Base-by-base conservation (phyloP, 2,329 filamentous ascomycete species). In the Nemania diffusa region DNA sequence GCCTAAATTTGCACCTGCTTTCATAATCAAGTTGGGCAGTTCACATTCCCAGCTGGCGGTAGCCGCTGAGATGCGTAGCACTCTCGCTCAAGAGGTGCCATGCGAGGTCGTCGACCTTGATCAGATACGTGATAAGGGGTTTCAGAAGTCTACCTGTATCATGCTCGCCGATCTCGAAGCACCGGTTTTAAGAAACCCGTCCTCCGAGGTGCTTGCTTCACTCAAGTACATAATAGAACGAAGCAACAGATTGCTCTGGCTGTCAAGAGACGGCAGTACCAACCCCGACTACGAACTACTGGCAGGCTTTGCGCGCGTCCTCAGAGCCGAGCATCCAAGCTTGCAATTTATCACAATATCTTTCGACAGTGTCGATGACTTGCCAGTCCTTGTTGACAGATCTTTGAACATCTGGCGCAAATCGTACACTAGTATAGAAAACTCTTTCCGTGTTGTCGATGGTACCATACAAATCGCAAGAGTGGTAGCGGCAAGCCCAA, bases 281-380 rank as follows among this genome's bases (percentile, higher is more conserved):
- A 48, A 59, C 11, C 74, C 75, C 1, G 57, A 73, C 20, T 60
- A 69, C 13, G 73, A 73, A 34, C 48, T 75, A 8, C 62, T 73
- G 1, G 67, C 69, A 2, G 75, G 75, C 0, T 69, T 75, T 13
- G 69, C 73, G 7, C 65, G 75, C 7, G 73, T 72, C 0, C 62
- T 74, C 3, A 67, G 74, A 44, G 58, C 61, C 11, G 70, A 72
- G 52, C 65, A 70, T 20, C 73, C 73, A 2, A 56, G 66, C 1
- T 40, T 70, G 34, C 68, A 67, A n/a, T 70, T 75, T 32, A 26
- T 69, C 2, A 73, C 64, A 9, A 52, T 72, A 5, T 71, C 69
- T 56, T 75, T 69, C 9, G 73, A 72, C 2, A 29, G 52, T 37
- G 27, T 55, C 11, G 62, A 63, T 1, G 42, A 37, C 7, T 32